Base-by-base conservation (phyloP, 805 yeast genomes). In the Tetrapisispora taiwanensis region DNA sequence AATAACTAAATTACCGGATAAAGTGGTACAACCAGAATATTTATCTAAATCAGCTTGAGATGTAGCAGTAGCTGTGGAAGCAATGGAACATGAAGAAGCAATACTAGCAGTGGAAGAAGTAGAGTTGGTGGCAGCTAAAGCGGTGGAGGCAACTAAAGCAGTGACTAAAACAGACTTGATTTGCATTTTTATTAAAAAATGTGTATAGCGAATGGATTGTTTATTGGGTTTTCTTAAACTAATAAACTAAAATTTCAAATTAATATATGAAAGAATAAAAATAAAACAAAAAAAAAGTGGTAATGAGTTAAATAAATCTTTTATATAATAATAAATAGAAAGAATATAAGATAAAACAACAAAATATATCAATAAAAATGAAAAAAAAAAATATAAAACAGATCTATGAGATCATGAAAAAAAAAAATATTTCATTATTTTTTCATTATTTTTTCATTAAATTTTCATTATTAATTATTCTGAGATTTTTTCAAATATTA, bases 1-100 rank as follows among this genome's bases (percentile, higher is more conserved):
- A 60, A 90, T 74, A 68, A 71, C 65, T 56, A 92, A 70, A 64
- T 81, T 81, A 74, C 96, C 97, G 51, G 76, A 75, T 54, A 92
- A 73, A 50, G 87, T 83, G 32, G 75, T 66, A 78, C 98, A 92
- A 39, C 79, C 72, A 41, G 85, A 66, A 44, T 83, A 75, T 24
- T 65, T 59, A 57, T 87, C 95, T 61, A 90, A 78, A 54, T 87
- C 89, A 28, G 84, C 56, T 68, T 88, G 87, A 36, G 80, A 76
- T 44, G 92, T 78, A 55, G 87, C 95, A 43, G 95, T 84, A 52
- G 71, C 71, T 54, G 73, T 70, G 41, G 69, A 65, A 26, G 70
- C 57, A 70, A 81, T 78, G 32, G 84, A 72, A 75, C 94, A 84
- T 26, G 79, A 76, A 7, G 77, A 76, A 50, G 76, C 74, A 42